These are phyloP conservation scores for Poterioochromonas sp. DNA, from an alignment of 352 stramenopile genomes.

Conservation along the genomic window DNA sequence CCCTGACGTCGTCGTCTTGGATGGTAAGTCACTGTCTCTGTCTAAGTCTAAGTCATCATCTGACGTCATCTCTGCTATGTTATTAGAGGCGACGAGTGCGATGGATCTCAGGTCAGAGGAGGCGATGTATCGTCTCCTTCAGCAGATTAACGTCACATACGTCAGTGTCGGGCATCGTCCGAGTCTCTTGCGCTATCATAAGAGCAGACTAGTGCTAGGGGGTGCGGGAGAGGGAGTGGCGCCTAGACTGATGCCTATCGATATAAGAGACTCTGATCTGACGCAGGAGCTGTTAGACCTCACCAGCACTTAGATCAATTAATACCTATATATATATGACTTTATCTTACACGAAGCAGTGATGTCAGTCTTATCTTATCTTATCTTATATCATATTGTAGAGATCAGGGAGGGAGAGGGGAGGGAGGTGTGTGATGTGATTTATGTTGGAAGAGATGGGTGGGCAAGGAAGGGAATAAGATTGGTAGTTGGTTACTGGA, in stretches of 20 bases:
- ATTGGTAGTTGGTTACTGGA: too few species aligned
- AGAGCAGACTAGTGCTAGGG: neutral
- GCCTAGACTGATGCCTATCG: neutral
- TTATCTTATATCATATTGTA: too few species aligned
- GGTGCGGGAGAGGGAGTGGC: neutral
- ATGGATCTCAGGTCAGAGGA: slow-evolving; percentile 58
- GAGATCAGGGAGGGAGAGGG: too few species aligned
- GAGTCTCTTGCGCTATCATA: slow-evolving; percentile 41
- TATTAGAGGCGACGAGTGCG: slow-evolving; percentile 55
- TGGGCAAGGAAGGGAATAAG: too few species aligned
- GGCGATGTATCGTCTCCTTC: slow-evolving; percentile 53
- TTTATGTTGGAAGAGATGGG: too few species aligned
- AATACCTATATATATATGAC: too few species aligned
- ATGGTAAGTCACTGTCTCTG: neutral
- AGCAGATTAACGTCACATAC: neutral
- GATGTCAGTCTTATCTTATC: too few species aligned
- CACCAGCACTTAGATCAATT: too few species aligned
- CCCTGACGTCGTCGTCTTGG: neutral
- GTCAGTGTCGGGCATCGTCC: slow-evolving; percentile 46
- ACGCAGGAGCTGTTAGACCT: too few species aligned
- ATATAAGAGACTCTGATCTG: too few species aligned
- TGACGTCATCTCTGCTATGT: neutral
- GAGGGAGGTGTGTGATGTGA: too few species aligned
- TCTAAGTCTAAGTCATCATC: slow-evolving; percentile 2
- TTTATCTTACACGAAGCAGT: too few species aligned